These are phyloP conservation scores for Acanthamoeba castellanii DNA, from an alignment of 208 protist species.

Conservation along the genomic window DNA sequence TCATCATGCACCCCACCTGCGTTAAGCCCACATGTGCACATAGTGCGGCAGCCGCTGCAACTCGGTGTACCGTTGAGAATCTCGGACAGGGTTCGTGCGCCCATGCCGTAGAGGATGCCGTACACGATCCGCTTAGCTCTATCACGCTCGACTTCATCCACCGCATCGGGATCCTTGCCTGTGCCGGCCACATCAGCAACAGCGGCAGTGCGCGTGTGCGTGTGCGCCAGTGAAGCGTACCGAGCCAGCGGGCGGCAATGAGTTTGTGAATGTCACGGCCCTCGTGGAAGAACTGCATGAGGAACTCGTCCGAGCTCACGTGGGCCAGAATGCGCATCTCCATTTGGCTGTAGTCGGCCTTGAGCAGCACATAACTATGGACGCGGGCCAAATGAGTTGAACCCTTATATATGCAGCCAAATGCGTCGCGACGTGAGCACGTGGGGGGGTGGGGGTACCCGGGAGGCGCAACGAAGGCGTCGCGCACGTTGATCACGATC, in stretches of 20 bases:
- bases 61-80: constrained; percentile 18
- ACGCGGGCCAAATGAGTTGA: not conserved
- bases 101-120: constrained; percentile 74
- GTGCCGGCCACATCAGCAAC: not conserved
- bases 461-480: constrained; percentile 49
- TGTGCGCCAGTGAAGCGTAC: not conserved
- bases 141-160: constrained; percentile 39
- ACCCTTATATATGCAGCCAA: not conserved
- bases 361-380: constrained; percentile 37
- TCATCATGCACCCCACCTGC: not conserved
- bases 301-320: constrained; percentile 25
- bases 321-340: constrained; percentile 75
- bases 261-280: constrained; percentile 63
- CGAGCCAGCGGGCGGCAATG: constrained; percentile 60
- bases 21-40: too few relatives aligned
- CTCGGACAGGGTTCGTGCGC: constrained; percentile 19
- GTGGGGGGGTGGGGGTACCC: not conserved
- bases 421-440: not conserved
- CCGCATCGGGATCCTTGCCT: constrained; percentile 48
- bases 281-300: constrained; percentile 61
- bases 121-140: constrained; percentile 58
- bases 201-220: too few relatives aligned
- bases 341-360: constrained; percentile 72
- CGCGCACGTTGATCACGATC: constrained; percentile 47
- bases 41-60: too few relatives aligned